Base-by-base conservation (phyloP, 2,329 filamentous ascomycete genomes). In the Alternaria panax region DNA sequence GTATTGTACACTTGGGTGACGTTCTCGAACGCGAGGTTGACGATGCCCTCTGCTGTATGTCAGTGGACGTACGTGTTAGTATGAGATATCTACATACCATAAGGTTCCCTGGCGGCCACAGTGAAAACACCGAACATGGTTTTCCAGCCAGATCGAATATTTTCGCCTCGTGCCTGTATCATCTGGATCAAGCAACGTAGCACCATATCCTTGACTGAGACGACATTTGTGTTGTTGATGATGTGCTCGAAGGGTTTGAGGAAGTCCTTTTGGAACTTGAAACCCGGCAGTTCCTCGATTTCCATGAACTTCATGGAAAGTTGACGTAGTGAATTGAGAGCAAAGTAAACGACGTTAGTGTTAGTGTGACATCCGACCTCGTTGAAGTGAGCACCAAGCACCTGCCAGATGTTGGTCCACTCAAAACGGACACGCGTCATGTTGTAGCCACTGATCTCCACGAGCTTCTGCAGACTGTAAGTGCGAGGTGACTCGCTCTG, bases 211-310 rank as follows among this genome's bases (percentile, higher is more conserved):
- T 99, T 99, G 70, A 99, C 95, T 0, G 92, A 89, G 18, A 97
- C 89, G 64, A 95, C 92, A 64, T 85, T 92, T 41, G 93, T 95
- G 76, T 99, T 98, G 58, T 91, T 90, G 82, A 99, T 92, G 69
- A 99, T 93, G 77, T 98, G 92, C 80, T 99, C 94, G 70, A 99
- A 99, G 0, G 96, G 95, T 79, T 97, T 98, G 54, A 99, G 81
- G 77, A 99, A 99, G 76, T 99, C 94, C 77, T 99, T 99, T 72
- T 99, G 95, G 75, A 99, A 99, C 78, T 98, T 98, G 86, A 99
- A 99, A 72, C 96, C 95, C 1, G 95, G 92, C 68, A 99, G 80
- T 78, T 99, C 95, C 76, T 97, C 95, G 61, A 98, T 93, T 79
- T 99, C 95, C 91, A 99, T 92, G 75, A 99, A 99, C 18, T 93